Evolutionary conservation across 768 basidiomycete species (phyloP).

Genomic region (Daedaleopsis sinensis): DNA sequence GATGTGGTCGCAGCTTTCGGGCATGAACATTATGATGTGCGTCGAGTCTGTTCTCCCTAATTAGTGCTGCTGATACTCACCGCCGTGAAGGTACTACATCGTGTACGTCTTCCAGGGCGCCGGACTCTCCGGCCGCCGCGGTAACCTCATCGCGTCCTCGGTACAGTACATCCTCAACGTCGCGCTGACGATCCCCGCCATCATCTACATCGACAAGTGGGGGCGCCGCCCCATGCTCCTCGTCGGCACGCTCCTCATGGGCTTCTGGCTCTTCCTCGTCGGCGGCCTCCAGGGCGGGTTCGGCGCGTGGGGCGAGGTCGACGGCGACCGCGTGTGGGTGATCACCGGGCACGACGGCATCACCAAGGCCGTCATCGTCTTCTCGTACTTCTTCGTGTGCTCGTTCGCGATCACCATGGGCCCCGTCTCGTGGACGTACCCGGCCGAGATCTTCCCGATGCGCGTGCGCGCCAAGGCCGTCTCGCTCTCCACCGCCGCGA

Average conservation of each 20-base stretch:
- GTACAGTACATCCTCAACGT: slow-evolving; percentile 57
- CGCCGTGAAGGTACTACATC: slow-evolving; percentile 48
- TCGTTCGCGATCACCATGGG: slow-evolving; percentile 76
- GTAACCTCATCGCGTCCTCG: slow-evolving; percentile 74
- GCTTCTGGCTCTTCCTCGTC: slow-evolving; percentile 77
- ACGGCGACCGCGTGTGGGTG: slow-evolving; percentile 54
- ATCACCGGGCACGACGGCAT: slow-evolving; percentile 55
- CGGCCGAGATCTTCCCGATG: slow-evolving; percentile 71
- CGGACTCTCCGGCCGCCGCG: slow-evolving; percentile 73
- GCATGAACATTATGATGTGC: slow-evolving; percentile 85
- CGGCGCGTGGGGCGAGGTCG: slow-evolving; percentile 61
- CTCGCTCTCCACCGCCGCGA: slow-evolving; percentile 41
- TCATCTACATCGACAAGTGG: slow-evolving; percentile 75
- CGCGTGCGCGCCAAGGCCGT: slow-evolving; percentile 68
- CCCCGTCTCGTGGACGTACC: slow-evolving; percentile 63
- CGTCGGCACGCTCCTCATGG: slow-evolving; percentile 66
- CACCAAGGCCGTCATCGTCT: slow-evolving; percentile 75
- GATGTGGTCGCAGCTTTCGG: slow-evolving; percentile 78
- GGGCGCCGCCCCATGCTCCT: slow-evolving; percentile 79
- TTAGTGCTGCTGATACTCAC: background rate
- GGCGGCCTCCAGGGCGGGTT: slow-evolving; percentile 73
- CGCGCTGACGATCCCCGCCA: slow-evolving; percentile 46
- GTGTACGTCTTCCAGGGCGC: slow-evolving; percentile 79
- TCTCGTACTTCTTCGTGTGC: slow-evolving; percentile 78
- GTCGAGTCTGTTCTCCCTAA: slow-evolving; percentile 17